phyloP scores from a whole-genome alignment of 164 flowering plant species.

The Litsea cubeba region DNA sequence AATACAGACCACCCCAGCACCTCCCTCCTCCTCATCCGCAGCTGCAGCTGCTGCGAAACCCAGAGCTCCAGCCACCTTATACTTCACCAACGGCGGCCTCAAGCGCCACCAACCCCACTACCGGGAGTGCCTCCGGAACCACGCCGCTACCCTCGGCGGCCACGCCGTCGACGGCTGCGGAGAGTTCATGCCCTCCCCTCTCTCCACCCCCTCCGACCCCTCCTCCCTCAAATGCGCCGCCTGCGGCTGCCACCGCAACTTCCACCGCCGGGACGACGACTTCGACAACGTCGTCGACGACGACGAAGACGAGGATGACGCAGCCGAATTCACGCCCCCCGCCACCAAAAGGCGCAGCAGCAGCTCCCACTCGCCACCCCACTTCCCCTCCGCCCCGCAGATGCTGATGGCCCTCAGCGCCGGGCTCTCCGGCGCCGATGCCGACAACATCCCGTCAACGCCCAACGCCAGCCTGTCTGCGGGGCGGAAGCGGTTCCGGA shows the following conservation, averaged over 20 bases:
- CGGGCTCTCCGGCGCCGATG: conserved; percentile 5
- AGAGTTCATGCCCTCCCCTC: conserved; percentile 49
- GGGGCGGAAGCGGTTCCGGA: conserved; percentile 55
- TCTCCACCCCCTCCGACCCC: conserved; percentile 31
- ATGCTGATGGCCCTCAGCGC: conserved; percentile 53
- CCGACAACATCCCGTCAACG: not conserved
- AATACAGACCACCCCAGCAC: not conserved
- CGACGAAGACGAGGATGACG: not conserved
- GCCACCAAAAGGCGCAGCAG: not conserved
- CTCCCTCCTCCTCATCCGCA: conserved; percentile 17
- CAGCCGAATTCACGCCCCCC: not conserved
- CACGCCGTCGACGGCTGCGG: conserved; percentile 59
- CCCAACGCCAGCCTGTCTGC: conserved; percentile 6
- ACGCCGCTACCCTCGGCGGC: conserved; percentile 50
- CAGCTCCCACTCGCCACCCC: conserved; percentile 31
- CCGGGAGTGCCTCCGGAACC: conserved; percentile 57
- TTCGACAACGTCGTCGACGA: not conserved
- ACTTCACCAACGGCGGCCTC: conserved; percentile 37
- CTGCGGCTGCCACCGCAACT: conserved; percentile 66
- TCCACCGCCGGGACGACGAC: conserved; percentile 53
- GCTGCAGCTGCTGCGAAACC: conserved; percentile 13
- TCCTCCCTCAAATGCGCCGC: conserved; percentile 53
- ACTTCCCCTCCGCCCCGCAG: conserved; percentile 38
- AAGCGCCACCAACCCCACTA: conserved; percentile 37
- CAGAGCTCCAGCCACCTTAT: conserved; percentile 16